Percentiles rank a stretch among this genome's conserved stretches.
Conservation (phyloP, 2,329 filamentous ascomycete genomes). For the Coniochaeta prunicola region DNA sequence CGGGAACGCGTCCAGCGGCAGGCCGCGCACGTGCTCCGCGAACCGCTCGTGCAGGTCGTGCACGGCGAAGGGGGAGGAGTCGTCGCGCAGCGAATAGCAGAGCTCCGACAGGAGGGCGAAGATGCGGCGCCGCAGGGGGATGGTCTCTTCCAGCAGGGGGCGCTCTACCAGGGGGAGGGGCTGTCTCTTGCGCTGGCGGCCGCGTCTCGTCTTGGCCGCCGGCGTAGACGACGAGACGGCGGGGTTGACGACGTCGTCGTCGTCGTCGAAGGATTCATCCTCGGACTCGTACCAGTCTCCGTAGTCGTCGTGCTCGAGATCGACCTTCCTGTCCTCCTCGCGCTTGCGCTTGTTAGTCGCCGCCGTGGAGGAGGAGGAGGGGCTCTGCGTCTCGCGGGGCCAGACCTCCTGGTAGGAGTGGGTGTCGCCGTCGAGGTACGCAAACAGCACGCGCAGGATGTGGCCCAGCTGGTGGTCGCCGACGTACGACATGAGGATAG, state of each 20-base stretch:
- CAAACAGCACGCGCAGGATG: conserved; percentile 55
- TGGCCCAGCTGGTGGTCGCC: conserved; percentile 40
- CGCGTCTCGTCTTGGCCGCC: conserved; percentile 16
- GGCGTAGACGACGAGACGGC: conserved; percentile 33
- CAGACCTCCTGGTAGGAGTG: conserved; percentile 61
- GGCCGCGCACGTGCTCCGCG: conserved; percentile 47
- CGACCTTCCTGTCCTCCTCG: conserved; percentile 32
- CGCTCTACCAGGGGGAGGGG: background rate
- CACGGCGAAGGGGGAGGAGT: conserved; percentile 26
- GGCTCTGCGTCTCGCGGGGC: conserved; percentile 51
- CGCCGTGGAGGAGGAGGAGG: conserved; percentile 14
- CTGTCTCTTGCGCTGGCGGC: conserved; percentile 23
- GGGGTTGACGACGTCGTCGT: conserved; percentile 38
- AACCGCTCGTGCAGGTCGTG: conserved; percentile 53
- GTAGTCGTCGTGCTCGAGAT: conserved; percentile 53
- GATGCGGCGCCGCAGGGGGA: conserved; percentile 55
- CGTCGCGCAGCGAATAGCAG: conserved; percentile 35
- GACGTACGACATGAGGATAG: conserved; percentile 56
- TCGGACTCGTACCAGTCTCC: conserved; percentile 56
- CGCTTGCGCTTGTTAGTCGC: conserved; percentile 43
- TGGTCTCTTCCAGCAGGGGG: conserved; percentile 40
- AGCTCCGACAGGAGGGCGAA: conserved; percentile 48
- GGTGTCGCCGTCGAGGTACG: conserved; percentile 52
- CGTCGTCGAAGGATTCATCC: conserved; percentile 30
- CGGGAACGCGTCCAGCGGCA: conserved; percentile 51